Evolutionary conservation across 306 rosid genomes (phyloP), one percentile per base, ranked within the genome.

Genomic region (Castanospermum australe): DNA sequence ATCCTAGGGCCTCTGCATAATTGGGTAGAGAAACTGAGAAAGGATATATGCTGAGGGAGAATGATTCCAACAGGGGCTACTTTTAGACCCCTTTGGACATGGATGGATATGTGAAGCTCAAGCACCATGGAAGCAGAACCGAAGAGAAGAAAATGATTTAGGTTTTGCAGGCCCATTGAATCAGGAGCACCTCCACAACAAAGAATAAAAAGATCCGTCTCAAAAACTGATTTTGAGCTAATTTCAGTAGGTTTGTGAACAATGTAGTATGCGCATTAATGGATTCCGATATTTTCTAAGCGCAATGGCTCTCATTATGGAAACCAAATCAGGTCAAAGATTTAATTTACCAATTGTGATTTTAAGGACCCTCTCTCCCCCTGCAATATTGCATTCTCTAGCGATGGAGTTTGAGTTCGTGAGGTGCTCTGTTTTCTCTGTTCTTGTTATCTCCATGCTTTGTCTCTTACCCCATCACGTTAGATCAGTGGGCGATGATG

Each of bases 401-500:
- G 76, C 78, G 36, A 35, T 47, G n/a, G n/a, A n/a, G n/a, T n/a
- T n/a, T n/a, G n/a, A n/a, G n/a, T n/a, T n/a, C n/a, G n/a, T n/a
- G 64, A 85, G 59, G 77, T 68, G 35, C 73, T 61, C 38, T 25
- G 57, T 78, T 35, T 73, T 32, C 39, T 25, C 32, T 22, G 4
- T 71, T 22, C 24, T 76, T 51, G 24, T 67, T 72, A 0, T 67
- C 30, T 68, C 42, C 60, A 3, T 76, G n/a, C 60, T 83, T 36
- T 21, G 59, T 79, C 32, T 82, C 4, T 52, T 84, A 8, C 25
- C 44, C 1, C 80, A 67, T n/a, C 14, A 7, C 22, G 64, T 33
- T 3, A 64, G 51, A 41, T 87, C 92, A 57, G 74, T 52, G 32
- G n/a, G n/a, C n/a, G 89, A 84, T 6, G 99, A 94, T 45, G 89